Evolutionary conservation across 495 filamentous ascomycete genomes (phyloP).

Genomic region (Penicillium robsamsonii): DNA sequence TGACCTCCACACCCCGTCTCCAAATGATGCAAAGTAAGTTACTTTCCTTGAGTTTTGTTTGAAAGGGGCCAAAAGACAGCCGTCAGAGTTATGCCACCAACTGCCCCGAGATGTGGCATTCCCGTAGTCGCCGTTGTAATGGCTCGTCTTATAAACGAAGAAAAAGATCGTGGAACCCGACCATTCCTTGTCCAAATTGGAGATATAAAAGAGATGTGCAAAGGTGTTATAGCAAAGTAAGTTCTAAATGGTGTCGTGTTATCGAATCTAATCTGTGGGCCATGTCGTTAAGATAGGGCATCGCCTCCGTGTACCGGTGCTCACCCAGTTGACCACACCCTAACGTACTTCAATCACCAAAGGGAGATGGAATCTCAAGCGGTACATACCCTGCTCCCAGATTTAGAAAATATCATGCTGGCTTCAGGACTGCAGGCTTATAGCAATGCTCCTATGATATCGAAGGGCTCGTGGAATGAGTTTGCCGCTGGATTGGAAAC

Average conservation of each 20-base stretch:
- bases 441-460: constrained; percentile 22
- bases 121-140: constrained; percentile 33
- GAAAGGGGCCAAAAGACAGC: background rate
- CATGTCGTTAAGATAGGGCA: background rate
- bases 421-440: constrained; percentile 14
- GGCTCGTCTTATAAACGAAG: constrained; percentile 31
- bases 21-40: constrained; percentile 1
- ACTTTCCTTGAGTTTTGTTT: background rate
- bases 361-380: constrained; percentile 21
- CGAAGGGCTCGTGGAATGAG: constrained; percentile 2
- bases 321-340: constrained; percentile 33
- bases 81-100: constrained; percentile 37
- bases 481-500: constrained; percentile 3
- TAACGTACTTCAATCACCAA: constrained; percentile 33
- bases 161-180: constrained; percentile 31
- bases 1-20: constrained; percentile 27
- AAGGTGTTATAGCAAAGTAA: constrained; percentile 29
- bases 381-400: constrained; percentile 18
- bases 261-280: too few species aligned
- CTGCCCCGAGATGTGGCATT: constrained; percentile 25
- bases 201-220: constrained; percentile 31
- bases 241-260: background rate
- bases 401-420: constrained; percentile 13
- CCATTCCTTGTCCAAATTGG: constrained; percentile 33
- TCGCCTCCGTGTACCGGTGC: constrained; percentile 29